A percentile compares a stretch with the other conserved stretches of the same genome.
Conservation (phyloP, 1,284 basidiomycete species). For the Ceratobasidium sp. region DNA sequence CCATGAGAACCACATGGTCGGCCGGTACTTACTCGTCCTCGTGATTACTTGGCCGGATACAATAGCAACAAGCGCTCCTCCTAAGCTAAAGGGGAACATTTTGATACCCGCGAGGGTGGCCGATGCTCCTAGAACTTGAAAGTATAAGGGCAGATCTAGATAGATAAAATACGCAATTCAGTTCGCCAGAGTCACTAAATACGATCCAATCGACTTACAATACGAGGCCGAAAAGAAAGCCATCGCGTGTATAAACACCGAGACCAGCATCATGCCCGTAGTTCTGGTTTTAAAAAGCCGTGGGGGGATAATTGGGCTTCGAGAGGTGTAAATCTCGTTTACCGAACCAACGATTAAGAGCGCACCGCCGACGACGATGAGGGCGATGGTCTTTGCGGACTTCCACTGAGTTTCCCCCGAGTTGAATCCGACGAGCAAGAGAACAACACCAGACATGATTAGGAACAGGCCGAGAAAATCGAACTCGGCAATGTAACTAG, state of each 20-base stretch:
- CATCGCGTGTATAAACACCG: conserved; percentile 48
- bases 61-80: conserved; percentile 45
- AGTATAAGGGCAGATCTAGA: conserved; percentile 47
- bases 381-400: conserved; percentile 37
- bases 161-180: background rate
- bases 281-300: conserved; percentile 53
- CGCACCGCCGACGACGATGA: conserved; percentile 36
- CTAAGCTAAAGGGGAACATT: conserved; percentile 51
- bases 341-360: conserved; percentile 37
- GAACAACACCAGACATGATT: conserved; percentile 74
- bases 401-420: conserved; percentile 60
- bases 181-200: background rate
- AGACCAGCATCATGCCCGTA: conserved; percentile 48
- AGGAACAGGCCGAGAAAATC: conserved; percentile 78
- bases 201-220: conserved; percentile 33
- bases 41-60: conserved; percentile 48
- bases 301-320: conserved; percentile 51
- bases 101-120: conserved; percentile 51
- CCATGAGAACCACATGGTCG: conserved; percentile 44
- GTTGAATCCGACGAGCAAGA: conserved; percentile 84
- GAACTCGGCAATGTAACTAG: conserved; percentile 68
- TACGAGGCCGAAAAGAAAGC: conserved; percentile 49
- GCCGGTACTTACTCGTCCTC: conserved; percentile 46
- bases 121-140: conserved; percentile 49
- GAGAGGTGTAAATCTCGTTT: conserved; percentile 45